Evolutionary conservation across 495 filamentous ascomycete species (phyloP).

Genomic region (Aspergillus leporis): DNA sequence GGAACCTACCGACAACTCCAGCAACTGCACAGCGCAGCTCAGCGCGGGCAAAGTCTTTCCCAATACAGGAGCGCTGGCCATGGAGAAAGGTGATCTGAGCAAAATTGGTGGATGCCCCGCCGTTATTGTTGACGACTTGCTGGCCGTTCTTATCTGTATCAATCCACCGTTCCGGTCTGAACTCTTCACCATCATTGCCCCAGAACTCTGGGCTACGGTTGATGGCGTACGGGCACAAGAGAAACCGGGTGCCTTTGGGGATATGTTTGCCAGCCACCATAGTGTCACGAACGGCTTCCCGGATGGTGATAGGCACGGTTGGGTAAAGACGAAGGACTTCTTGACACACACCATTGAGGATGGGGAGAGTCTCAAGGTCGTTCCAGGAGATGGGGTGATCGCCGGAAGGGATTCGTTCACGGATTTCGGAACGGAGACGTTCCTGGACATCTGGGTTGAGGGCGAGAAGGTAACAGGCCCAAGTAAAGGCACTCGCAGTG

Average conservation of each 20-base stretch:
- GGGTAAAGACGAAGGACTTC: conserved; percentile 52
- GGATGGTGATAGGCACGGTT: conserved; percentile 51
- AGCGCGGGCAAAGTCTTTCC: conserved; percentile 49
- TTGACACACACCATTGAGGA: conserved; percentile 54
- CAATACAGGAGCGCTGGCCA: conserved; percentile 50
- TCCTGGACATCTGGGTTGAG: conserved; percentile 47
- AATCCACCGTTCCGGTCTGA: conserved; percentile 52
- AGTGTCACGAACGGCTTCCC: conserved; percentile 48
- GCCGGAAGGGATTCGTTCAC: conserved; percentile 36
- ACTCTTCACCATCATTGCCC: conserved; percentile 42
- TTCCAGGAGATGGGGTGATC: conserved; percentile 28
- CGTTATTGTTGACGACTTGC: conserved; percentile 31
- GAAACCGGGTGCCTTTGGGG: conserved; percentile 44
- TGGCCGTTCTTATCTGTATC: conserved; percentile 37
- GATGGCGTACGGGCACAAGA: conserved; percentile 46
- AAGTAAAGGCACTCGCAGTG: conserved; percentile 53
- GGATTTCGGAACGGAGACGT: conserved; percentile 49
- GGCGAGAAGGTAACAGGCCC: conserved; percentile 52
- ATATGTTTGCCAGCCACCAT: conserved; percentile 44
- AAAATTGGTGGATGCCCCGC: conserved; percentile 47
- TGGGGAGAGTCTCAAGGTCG: conserved; percentile 50
- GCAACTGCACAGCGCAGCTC: conserved; percentile 41
- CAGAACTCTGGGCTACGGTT: conserved; percentile 43
- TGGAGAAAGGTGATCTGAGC: conserved; percentile 51
- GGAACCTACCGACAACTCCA: conserved; percentile 37